phyloP scores from a whole-genome alignment of 108 stramenopile species.

The Epipyxis sp. region DNA sequence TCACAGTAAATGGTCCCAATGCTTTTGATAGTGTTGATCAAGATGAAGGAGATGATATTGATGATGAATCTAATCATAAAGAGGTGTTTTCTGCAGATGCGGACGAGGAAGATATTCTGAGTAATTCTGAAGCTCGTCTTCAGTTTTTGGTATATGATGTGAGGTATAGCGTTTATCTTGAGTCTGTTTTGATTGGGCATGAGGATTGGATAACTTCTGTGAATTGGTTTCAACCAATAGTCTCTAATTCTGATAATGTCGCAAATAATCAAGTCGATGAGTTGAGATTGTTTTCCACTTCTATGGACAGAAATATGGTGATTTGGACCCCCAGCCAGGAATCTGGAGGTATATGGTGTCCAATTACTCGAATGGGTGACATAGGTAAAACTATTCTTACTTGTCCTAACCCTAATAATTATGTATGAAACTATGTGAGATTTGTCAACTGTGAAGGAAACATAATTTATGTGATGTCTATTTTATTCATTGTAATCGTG shows the following conservation, averaged over 20 bases:
- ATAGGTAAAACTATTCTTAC: too few relatives aligned
- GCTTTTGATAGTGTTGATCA: conserved; percentile 4
- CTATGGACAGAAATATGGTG: conserved; percentile 32
- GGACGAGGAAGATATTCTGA: neutral
- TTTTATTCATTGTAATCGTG: too few relatives aligned
- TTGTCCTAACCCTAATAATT: too few relatives aligned
- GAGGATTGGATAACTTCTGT: conserved; percentile 24
- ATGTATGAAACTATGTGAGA: too few relatives aligned
- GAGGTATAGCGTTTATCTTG: conserved; percentile 13
- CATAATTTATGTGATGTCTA: too few relatives aligned
- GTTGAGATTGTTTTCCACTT: conserved; percentile 18
- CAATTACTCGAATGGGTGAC: conserved; percentile 15
- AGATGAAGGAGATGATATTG: neutral
- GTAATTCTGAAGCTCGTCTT: neutral
- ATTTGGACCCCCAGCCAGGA: neutral
- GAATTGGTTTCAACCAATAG: neutral
- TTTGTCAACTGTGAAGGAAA: too few relatives aligned
- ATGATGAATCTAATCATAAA: neutral
- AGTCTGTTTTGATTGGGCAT: conserved; percentile 21
- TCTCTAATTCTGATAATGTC: neutral
- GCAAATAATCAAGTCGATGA: neutral
- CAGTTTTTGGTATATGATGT: neutral
- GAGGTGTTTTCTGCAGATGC: neutral
- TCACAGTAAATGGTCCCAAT: neutral
- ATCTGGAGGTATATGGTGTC: conserved; percentile 1